Percentiles rank a stretch among this genome's conserved stretches.
phyloP scores from a whole-genome alignment of 75 land plant genomes.

The Picea glauca region DNA sequence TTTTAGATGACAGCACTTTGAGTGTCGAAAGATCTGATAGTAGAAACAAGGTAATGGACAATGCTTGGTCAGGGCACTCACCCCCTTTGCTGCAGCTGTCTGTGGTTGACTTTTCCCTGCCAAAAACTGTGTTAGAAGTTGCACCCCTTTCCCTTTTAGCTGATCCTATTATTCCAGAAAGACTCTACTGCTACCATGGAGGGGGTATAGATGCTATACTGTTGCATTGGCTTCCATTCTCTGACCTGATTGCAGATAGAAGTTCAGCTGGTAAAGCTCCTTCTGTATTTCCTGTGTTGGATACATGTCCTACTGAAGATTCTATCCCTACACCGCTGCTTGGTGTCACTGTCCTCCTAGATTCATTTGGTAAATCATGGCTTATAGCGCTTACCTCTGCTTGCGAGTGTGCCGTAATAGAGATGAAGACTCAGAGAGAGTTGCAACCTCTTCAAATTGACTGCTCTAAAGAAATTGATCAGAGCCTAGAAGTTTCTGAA shows the following conservation, averaged over 20 bases:
- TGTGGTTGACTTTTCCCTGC: slow-evolving; percentile 78
- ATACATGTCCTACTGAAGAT: slow-evolving; percentile 38
- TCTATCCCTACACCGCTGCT: slow-evolving; percentile 36
- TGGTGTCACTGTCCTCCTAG: slow-evolving; percentile 67
- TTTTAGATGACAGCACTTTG: not conserved
- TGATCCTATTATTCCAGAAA: slow-evolving; percentile 74
- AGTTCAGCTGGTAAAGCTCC: slow-evolving; percentile 53
- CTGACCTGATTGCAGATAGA: slow-evolving; percentile 46
- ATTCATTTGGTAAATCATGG: slow-evolving; percentile 86
- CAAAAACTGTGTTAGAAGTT: slow-evolving; percentile 31
- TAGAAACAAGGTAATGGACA: slow-evolving; percentile 17
- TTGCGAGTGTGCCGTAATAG: slow-evolving; percentile 68
- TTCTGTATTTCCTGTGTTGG: slow-evolving; percentile 66
- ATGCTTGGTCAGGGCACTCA: slow-evolving; percentile 61
- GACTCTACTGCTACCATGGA: slow-evolving; percentile 77
- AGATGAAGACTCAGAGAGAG: slow-evolving; percentile 57
- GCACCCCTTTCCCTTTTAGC: slow-evolving; percentile 46
- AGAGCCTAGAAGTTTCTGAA: slow-evolving; percentile 19
- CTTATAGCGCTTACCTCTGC: slow-evolving; percentile 60
- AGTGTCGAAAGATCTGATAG: slow-evolving; percentile 21
- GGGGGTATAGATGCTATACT: slow-evolving; percentile 80
- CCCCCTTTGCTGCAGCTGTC: slow-evolving; percentile 88
- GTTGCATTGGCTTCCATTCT: slow-evolving; percentile 95
- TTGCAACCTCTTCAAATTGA: slow-evolving; percentile 42
- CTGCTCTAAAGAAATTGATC: slow-evolving; percentile 11